Percentiles rank a stretch among this genome's conserved stretches.
These are phyloP conservation scores for Corchorus olitorius DNA, from an alignment of 345 rosid genomes.

Conservation along the genomic window DNA sequence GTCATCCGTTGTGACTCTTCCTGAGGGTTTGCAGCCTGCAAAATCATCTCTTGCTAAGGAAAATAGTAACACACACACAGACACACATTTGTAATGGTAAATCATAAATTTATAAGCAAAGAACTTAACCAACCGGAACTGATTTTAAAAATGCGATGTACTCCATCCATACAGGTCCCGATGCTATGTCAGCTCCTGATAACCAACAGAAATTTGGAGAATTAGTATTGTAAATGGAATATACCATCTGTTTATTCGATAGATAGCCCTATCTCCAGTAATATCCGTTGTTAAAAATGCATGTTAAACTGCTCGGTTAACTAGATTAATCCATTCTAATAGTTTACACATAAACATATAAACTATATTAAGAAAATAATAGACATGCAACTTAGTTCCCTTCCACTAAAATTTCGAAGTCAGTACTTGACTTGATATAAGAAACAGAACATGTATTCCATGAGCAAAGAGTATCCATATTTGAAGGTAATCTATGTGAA, in stretches of 20 bases:
- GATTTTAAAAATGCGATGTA: slow-evolving; percentile 81
- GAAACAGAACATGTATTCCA: background rate
- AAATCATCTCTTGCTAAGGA: slow-evolving; percentile 29
- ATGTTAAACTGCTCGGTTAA: background rate
- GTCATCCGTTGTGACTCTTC: slow-evolving; percentile 89
- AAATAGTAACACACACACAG: background rate
- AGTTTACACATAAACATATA: background rate
- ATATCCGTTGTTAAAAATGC: background rate
- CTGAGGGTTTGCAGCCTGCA: slow-evolving; percentile 66
- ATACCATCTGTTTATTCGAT: background rate
- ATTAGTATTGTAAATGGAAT: background rate
- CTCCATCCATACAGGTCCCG: slow-evolving; percentile 96
- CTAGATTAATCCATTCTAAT: background rate
- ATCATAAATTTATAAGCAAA: slow-evolving; percentile 15
- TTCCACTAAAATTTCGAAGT: background rate
- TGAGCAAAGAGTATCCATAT: background rate
- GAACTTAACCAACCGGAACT: slow-evolving; percentile 65
- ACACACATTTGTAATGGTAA: background rate
- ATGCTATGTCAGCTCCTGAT: slow-evolving; percentile 84
- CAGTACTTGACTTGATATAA: background rate
- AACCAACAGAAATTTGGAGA: slow-evolving; percentile 31
- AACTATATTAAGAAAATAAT: background rate
- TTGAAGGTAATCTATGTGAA: background rate
- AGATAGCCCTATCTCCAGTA: background rate
- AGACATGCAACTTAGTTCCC: background rate